phyloP scores from a whole-genome alignment of 768 basidiomycete species.

The Tricholoma hemisulphureum region DNA sequence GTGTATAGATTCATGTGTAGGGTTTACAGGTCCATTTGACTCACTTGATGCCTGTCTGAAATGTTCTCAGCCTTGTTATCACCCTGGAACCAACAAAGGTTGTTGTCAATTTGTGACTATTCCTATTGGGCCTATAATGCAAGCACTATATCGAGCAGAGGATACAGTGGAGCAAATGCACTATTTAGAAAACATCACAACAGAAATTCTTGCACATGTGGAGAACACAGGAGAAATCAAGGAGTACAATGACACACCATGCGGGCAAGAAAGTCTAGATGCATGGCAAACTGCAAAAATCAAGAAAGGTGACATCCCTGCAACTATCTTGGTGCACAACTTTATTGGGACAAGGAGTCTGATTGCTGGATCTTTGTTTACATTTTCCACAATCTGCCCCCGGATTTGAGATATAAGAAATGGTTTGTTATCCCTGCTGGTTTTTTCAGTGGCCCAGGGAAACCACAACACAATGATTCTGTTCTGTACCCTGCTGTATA shows the following conservation, averaged over 20 bases:
- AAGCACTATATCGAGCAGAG: not conserved
- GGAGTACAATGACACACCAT: constrained; percentile 29
- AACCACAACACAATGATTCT: constrained; percentile 8
- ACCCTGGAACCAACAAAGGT: not conserved
- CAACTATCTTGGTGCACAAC: constrained; percentile 31
- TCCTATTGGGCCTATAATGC: constrained; percentile 1
- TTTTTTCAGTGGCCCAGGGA: constrained; percentile 18
- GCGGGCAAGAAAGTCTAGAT: constrained; percentile 41
- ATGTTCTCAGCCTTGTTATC: not conserved
- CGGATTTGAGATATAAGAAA: constrained; percentile 11
- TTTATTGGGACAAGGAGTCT: constrained; percentile 27
- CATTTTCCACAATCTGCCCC: constrained; percentile 24
- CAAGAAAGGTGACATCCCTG: constrained; percentile 20
- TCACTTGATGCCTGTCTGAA: not conserved
- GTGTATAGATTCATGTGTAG: constrained; percentile 21
- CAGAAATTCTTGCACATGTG: not conserved
- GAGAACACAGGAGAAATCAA: constrained; percentile 27
- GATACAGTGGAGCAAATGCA: not conserved
- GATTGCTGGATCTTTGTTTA: constrained; percentile 33
- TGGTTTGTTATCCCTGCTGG: constrained; percentile 8
- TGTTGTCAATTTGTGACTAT: not conserved
- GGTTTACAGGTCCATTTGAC: not conserved
- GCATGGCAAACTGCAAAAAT: constrained; percentile 1
- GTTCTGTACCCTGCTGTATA: constrained; percentile 20
- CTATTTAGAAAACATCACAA: not conserved